phyloP scores from a whole-genome alignment of 148 eudicot genomes.

The Gaultheria prostrata region DNA sequence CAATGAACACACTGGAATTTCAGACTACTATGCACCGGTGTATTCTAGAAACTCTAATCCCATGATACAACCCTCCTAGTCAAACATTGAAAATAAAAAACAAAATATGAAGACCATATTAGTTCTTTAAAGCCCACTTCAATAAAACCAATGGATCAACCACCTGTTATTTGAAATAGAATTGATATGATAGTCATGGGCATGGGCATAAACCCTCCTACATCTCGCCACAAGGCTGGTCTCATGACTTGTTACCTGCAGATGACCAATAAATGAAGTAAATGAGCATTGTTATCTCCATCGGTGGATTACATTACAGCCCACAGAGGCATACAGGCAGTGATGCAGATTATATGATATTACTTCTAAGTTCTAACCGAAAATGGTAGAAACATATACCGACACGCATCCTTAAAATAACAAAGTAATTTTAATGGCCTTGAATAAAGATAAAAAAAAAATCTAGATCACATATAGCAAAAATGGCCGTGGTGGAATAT shows the following conservation, averaged over 20 bases:
- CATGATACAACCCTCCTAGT: background rate
- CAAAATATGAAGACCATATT: background rate
- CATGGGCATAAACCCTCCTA: constrained; percentile 83
- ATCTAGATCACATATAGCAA: background rate
- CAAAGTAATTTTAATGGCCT: background rate
- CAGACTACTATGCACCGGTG: background rate
- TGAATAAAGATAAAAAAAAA: background rate
- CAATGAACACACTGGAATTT: background rate
- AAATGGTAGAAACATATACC: background rate
- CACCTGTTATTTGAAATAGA: constrained; percentile 84
- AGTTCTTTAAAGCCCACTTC: background rate
- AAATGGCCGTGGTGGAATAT: background rate
- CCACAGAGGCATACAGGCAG: background rate
- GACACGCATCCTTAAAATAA: background rate
- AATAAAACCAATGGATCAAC: background rate
- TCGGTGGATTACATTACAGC: background rate
- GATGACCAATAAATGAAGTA: constrained; percentile 1
- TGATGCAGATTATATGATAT: background rate
- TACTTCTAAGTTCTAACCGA: background rate
- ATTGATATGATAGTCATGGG: constrained; percentile 83
- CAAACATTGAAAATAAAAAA: background rate
- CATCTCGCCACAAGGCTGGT: constrained; percentile 77
- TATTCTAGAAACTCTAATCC: background rate
- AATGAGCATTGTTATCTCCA: background rate
- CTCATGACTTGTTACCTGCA: constrained; percentile 68